phyloP scores from a whole-genome alignment of 2,329 filamentous ascomycete genomes.

The Pyrenophora seminiperda region DNA sequence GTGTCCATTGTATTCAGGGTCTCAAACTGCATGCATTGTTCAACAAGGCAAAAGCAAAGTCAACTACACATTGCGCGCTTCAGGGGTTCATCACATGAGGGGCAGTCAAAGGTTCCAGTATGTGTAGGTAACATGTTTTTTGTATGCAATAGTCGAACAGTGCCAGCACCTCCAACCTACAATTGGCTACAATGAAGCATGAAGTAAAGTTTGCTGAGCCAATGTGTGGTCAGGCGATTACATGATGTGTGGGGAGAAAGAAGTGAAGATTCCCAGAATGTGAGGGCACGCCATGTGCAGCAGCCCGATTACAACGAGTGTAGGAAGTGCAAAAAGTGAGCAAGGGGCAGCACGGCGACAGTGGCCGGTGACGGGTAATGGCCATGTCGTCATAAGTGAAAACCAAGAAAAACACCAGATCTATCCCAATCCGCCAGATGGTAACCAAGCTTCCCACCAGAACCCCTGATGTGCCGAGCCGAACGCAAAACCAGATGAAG shows the following conservation, averaged over 20 bases:
- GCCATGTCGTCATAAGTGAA: constrained; percentile 42
- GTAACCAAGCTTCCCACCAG: constrained; percentile 20
- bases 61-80: neutral
- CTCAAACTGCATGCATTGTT: constrained; percentile 1
- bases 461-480: constrained; percentile 33
- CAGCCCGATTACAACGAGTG: constrained; percentile 48
- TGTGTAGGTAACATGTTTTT: constrained; percentile 20
- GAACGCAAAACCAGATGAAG: constrained; percentile 28
- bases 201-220: constrained; percentile 27
- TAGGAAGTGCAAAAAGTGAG: constrained; percentile 40
- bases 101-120: constrained; percentile 2
- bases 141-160: constrained; percentile 29
- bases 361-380: constrained; percentile 32
- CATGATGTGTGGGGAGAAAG: constrained; percentile 23
- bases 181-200: constrained; percentile 17
- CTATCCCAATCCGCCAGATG: constrained; percentile 25
- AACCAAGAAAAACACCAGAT: constrained; percentile 34
- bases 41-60: constrained; percentile 6
- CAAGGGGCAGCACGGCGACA: constrained; percentile 34
- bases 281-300: constrained; percentile 16
- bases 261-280: constrained; percentile 45
- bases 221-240: constrained; percentile 30
- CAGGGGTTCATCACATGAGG: constrained; percentile 1
- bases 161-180: constrained; percentile 44
- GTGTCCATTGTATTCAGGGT: constrained; percentile 9